These are phyloP conservation scores for Jackrogersella minutella DNA, from an alignment of 495 filamentous ascomycete genomes.

Conservation along the genomic window DNA sequence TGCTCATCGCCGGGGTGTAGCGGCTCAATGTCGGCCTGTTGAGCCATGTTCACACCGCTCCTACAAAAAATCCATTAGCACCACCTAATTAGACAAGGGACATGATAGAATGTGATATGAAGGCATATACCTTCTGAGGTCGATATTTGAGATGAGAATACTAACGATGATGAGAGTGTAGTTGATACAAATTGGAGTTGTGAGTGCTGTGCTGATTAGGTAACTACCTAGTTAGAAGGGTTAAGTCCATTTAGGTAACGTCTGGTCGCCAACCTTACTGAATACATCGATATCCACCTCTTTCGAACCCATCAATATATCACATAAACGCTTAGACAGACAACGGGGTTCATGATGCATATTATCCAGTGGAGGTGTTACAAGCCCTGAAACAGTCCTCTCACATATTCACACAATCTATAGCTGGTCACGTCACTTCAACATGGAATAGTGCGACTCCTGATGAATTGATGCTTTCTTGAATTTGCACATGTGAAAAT, in stretches of 20 bases:
- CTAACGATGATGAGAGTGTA: no score
- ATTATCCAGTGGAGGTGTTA: background rate
- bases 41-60: slow-evolving; percentile 12
- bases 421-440: slow-evolving; percentile 13
- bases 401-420: background rate
- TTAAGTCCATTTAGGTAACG: background rate
- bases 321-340: slow-evolving; percentile 5
- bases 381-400: slow-evolving; percentile 14
- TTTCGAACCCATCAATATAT: background rate
- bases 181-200: no score
- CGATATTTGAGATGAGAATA: no score
- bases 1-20: slow-evolving; percentile 52
- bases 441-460: no score
- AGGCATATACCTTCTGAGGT: background rate
- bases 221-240: background rate
- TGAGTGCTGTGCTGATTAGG: no score
- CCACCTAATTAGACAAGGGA: background rate
- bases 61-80: background rate
- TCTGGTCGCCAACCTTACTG: background rate
- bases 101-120: background rate
- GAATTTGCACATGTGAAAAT: no score
- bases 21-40: slow-evolving; percentile 2
- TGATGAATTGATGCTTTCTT: no score
- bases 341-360: slow-evolving; percentile 23
- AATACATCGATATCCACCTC: background rate